Conservation (phyloP, 202 grass and related monocot species). For the Panicum virgatum region DNA sequence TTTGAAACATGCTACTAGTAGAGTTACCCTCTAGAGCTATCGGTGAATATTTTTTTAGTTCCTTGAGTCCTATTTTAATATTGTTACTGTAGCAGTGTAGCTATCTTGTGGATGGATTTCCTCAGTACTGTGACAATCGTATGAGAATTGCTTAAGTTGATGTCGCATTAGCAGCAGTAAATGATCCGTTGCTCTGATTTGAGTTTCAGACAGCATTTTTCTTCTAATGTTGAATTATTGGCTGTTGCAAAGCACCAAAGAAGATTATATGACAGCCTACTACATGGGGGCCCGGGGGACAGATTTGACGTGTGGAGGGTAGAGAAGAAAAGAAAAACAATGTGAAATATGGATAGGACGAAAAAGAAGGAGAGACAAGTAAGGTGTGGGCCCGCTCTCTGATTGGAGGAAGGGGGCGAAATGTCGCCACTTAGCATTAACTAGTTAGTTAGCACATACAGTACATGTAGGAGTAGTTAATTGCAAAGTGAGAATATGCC, state of each 20-base stretch:
- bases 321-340: not conserved
- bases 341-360: slow-evolving; percentile 15
- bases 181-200: not conserved
- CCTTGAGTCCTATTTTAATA: not conserved
- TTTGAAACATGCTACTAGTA: no score
- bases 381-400: not conserved
- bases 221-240: slow-evolving; percentile 17
- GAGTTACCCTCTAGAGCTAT: not conserved
- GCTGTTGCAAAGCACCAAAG: slow-evolving; percentile 22
- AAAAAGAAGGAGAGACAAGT: not conserved
- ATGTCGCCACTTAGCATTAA: slow-evolving; percentile 58
- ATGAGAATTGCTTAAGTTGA: not conserved
- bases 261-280: not conserved
- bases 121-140: not conserved
- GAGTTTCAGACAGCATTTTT: not conserved
- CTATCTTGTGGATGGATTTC: not conserved
- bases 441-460: slow-evolving; percentile 18
- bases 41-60: not conserved
- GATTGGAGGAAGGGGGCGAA: slow-evolving; percentile 2
- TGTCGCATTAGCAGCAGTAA: not conserved
- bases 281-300: not conserved
- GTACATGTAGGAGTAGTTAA: slow-evolving; percentile 42
- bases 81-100: not conserved
- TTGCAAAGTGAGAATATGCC: slow-evolving; percentile 46
- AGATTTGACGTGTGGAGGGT: slow-evolving; percentile 41